Evolutionary conservation across 306 rosid species (phyloP).

Genomic region (Dryas alaskensis): DNA sequence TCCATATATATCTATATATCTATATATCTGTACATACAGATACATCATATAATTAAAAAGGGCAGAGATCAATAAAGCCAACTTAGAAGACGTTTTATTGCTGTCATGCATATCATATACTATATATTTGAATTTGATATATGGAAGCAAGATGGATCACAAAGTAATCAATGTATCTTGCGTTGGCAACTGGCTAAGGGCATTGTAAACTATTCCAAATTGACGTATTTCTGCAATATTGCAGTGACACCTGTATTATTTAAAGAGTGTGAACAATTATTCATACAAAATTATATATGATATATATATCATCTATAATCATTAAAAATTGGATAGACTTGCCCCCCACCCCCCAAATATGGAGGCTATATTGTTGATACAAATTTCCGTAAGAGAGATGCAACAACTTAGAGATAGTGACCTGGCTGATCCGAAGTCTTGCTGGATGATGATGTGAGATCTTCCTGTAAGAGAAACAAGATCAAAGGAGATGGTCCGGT

Average conservation of each 20-base stretch:
- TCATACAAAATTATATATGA: not conserved
- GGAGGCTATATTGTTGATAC: too few species aligned
- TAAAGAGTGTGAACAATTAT: slow-evolving; percentile 10
- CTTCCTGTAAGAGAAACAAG: too few species aligned
- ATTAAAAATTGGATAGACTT: not conserved
- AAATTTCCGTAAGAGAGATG: too few species aligned
- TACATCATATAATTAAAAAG: not conserved
- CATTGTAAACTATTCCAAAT: not conserved
- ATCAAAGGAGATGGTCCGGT: too few species aligned
- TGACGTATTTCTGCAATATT: not conserved
- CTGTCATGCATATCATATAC: not conserved
- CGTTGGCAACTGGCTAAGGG: slow-evolving; percentile 15
- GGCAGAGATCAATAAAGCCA: not conserved
- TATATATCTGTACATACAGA: not conserved
- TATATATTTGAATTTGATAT: not conserved
- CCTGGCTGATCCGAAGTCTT: too few species aligned
- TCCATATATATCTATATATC: not conserved
- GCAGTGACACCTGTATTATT: slow-evolving; percentile 18
- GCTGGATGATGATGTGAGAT: too few species aligned
- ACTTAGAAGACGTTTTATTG: slow-evolving; percentile 9
- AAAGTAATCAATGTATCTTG: slow-evolving; percentile 8
- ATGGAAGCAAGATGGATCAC: slow-evolving; percentile 2
- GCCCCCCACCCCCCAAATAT: slow-evolving; percentile 10
- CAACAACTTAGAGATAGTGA: too few species aligned
- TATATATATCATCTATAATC: not conserved